Percentiles rank a stretch among this genome's conserved stretches.
phyloP scores from a whole-genome alignment of 768 basidiomycete genomes.

The Hygrophorus pudorinus region DNA sequence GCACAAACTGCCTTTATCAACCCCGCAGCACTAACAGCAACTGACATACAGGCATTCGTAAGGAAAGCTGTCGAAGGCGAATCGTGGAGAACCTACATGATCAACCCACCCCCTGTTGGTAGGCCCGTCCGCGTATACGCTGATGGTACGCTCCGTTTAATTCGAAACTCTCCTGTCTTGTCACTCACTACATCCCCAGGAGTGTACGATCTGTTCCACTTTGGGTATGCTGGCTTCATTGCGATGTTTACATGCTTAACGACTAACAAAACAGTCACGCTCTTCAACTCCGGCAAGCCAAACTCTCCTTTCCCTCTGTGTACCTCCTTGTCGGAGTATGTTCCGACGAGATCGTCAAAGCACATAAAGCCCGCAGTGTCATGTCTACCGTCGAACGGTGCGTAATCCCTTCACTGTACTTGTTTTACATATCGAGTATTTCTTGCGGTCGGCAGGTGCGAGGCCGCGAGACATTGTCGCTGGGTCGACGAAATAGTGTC shows the following conservation, averaged over 20 bases:
- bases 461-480: constrained; percentile 88
- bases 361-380: constrained; percentile 74
- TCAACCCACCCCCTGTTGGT: constrained; percentile 73
- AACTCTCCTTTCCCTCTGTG: constrained; percentile 83
- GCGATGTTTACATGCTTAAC: constrained; percentile 1
- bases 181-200: constrained; percentile 29
- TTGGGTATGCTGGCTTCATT: constrained; percentile 48
- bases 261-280: constrained; percentile 56
- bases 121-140: constrained; percentile 88
- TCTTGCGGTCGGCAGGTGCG: constrained; percentile 41
- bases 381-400: constrained; percentile 87
- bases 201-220: constrained; percentile 97
- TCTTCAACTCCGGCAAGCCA: constrained; percentile 92
- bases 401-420: constrained; percentile 9
- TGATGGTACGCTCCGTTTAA: constrained; percentile 51
- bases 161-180: neutral
- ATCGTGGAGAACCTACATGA: constrained; percentile 59
- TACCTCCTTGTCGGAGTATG: constrained; percentile 91
- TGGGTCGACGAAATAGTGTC: constrained; percentile 95
- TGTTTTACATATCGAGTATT: constrained; percentile 1
- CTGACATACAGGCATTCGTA: constrained; percentile 77
- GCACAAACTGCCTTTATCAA: constrained; percentile 37
- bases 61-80: constrained; percentile 67
- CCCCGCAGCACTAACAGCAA: constrained; percentile 55
- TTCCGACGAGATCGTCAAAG: constrained; percentile 72